These are phyloP conservation scores for Botryosphaeria dothidea DNA, from an alignment of 2,329 filamentous ascomycete genomes.

Conservation along the genomic window DNA sequence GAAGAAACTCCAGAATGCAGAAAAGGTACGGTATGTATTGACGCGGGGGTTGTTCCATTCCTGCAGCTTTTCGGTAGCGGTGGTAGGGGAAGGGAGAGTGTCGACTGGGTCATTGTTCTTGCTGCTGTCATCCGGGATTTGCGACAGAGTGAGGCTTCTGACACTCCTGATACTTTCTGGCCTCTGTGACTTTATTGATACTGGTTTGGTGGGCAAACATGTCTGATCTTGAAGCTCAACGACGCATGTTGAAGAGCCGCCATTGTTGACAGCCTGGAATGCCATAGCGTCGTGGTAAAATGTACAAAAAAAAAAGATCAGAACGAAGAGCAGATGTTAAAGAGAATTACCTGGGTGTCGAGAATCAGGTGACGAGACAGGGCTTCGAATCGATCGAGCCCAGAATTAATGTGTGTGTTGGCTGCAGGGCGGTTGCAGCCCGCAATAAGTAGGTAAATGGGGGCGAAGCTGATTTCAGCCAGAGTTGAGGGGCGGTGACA, in stretches of 20 bases:
- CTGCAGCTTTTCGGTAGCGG: slow-evolving; percentile 47
- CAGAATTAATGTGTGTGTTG: background rate
- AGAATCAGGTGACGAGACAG: no score
- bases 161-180: slow-evolving; percentile 19
- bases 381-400: background rate
- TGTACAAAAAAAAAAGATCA: background rate
- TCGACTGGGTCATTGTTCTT: slow-evolving; percentile 34
- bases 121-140: background rate
- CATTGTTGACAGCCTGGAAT: slow-evolving; percentile 28
- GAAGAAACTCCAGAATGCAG: slow-evolving; percentile 63
- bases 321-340: no score
- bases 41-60: slow-evolving; percentile 64
- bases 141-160: slow-evolving; percentile 1
- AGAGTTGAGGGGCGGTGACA: background rate
- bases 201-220: background rate
- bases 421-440: no score
- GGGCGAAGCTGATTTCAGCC: no score
- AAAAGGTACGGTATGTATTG: slow-evolving; percentile 60
- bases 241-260: slow-evolving; percentile 36
- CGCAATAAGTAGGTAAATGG: no score
- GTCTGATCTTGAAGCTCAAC: slow-evolving; percentile 32
- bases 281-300: slow-evolving; percentile 9
- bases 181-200: slow-evolving; percentile 24
- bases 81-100: slow-evolving; percentile 46
- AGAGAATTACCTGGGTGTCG: no score